Evolutionary conservation across 2,329 filamentous ascomycete species (phyloP), one percentile per base, ranked within the genome.

Genomic region (Beauveria brongniartii): DNA sequence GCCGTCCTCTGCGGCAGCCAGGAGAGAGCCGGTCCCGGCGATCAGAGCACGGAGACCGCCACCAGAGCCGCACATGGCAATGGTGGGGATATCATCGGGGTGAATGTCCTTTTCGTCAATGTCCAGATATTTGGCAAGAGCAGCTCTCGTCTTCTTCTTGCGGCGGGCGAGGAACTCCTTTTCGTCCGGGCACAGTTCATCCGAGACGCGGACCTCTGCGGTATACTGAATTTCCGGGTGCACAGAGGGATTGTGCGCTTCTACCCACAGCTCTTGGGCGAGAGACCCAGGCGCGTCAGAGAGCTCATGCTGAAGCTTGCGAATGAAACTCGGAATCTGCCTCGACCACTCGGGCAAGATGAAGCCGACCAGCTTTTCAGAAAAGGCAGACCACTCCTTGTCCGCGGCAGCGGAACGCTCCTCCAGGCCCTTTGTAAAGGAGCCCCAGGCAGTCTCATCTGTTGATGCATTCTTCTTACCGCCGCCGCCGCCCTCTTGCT

Each of bases 51-150:
- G 82, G 52, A 99, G 75, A 0, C 94, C 94, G 61, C 94, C 94
- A 10, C 94, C 94, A 2, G 93, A 97, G 9, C 92, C 92, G 67
- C 93, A 96, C 78, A 97, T 88, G 44, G 93, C 93, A 70, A 99
- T 97, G 3, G 87, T 86, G 1, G 94, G 94, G 7, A 97, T 87
- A 75, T 99, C 94, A 52, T 96, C 91, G 0, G 91, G 90, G 69
- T 97, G 85, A n/a, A 99, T 85, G 3, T 93, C 89, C 16, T 83
- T 79, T 70, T 92, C 91, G 0, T 88, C 78, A 6, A 99, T 77
- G 34, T 83, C 85, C 0, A 99, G 82, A 70, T 97, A 99, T 56
- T 80, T 86, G 2, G 92, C 91, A 56, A 99, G 77, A 6, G 91
- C 92, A 61, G 83, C 83, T 4, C 82, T 84, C 0, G 89, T 88